phyloP scores from a whole-genome alignment of 495 filamentous ascomycete species.

The Penicillium canariense region DNA sequence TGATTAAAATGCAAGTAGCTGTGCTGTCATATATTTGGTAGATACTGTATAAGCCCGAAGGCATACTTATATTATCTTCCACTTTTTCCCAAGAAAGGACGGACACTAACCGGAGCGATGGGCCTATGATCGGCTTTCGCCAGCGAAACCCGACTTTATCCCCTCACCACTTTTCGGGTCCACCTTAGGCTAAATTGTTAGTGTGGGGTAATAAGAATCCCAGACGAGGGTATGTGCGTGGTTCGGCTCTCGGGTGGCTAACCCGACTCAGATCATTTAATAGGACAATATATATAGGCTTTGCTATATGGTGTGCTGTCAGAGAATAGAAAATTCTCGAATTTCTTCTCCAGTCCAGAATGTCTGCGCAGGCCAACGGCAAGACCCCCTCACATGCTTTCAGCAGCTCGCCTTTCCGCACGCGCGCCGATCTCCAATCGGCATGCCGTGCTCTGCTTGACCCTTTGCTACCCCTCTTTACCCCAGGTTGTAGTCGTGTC shows the following conservation, averaged over 20 bases:
- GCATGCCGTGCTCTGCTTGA: conserved; percentile 59
- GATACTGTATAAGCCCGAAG: no score
- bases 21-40: no score
- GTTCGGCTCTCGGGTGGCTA: neutral
- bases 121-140: neutral
- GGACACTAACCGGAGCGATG: neutral
- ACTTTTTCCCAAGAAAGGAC: neutral
- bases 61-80: neutral
- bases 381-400: conserved; percentile 30
- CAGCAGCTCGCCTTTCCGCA: conserved; percentile 31
- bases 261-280: conserved; percentile 18
- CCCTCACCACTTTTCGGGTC: neutral
- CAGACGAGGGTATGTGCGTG: neutral
- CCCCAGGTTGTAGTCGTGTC: conserved; percentile 54
- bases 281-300: neutral
- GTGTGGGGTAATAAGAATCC: neutral
- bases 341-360: conserved; percentile 7
- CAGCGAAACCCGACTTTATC: neutral
- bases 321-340: neutral
- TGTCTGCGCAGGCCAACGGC: conserved; percentile 35
- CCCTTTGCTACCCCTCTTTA: conserved; percentile 63
- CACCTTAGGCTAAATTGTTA: neutral
- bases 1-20: no score
- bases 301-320: neutral
- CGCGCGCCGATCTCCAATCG: conserved; percentile 53